Evolutionary conservation across 306 rosid genomes (phyloP).

Genomic region (Malus fusca): DNA sequence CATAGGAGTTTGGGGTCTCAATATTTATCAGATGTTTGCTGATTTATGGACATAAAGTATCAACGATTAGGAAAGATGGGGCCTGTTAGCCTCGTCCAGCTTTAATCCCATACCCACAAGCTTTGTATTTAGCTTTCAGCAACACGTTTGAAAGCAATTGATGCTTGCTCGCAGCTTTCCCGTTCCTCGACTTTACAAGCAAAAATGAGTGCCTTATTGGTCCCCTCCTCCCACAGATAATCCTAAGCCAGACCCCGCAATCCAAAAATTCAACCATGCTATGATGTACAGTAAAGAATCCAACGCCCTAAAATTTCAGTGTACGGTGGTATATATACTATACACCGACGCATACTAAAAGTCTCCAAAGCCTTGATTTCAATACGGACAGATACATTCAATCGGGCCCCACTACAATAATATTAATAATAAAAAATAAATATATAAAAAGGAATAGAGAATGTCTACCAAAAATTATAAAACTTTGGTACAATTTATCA

Average conservation of each 20-base stretch:
- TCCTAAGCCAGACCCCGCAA: not conserved
- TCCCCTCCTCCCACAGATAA: not conserved
- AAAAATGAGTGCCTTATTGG: slow-evolving; percentile 14
- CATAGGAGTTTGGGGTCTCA: not conserved
- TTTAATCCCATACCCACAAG: slow-evolving; percentile 5
- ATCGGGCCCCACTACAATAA: too few relatives aligned
- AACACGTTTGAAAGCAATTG: slow-evolving; percentile 7
- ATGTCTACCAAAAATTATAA: not conserved
- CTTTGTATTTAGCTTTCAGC: slow-evolving; percentile 1
- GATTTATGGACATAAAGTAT: not conserved
- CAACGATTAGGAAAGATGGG: slow-evolving; percentile 17
- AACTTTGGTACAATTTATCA: not conserved
- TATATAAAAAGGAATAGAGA: not conserved
- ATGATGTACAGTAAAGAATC: too few relatives aligned
- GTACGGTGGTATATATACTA: too few relatives aligned
- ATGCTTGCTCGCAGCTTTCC: slow-evolving; percentile 8
- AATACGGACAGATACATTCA: too few relatives aligned
- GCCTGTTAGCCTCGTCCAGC: slow-evolving; percentile 9
- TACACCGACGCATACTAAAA: too few relatives aligned
- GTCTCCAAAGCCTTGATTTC: too few relatives aligned
- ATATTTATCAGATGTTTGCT: not conserved
- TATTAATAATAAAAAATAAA: not conserved
- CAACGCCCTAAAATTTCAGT: too few relatives aligned
- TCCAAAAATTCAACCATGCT: too few relatives aligned
- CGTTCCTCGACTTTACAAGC: slow-evolving; percentile 14